These are phyloP conservation scores for Sugiyamaella qingdaonensis DNA, from an alignment of 805 yeast species.

Conservation along the genomic window DNA sequence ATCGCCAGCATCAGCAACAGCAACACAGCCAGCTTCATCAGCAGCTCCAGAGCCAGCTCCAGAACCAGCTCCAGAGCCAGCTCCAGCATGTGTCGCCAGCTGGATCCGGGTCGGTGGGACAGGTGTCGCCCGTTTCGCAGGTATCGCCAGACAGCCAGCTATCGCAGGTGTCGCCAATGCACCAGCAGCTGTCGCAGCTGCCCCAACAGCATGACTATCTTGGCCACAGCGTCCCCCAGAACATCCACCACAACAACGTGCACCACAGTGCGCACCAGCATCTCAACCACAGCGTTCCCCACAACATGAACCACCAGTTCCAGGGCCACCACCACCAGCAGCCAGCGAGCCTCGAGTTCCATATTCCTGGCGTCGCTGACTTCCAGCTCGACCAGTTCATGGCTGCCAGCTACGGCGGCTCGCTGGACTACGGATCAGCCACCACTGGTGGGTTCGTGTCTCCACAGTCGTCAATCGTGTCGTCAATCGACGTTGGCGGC, in stretches of 20 bases:
- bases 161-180: background rate
- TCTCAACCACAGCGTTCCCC: background rate
- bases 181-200: background rate
- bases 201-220: background rate
- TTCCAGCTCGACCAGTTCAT: too few species aligned
- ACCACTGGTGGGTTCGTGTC: slow-evolving; percentile 2
- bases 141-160: too few species aligned
- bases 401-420: too few species aligned
- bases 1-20: too few species aligned
- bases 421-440: background rate
- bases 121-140: too few species aligned
- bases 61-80: too few species aligned
- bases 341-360: too few species aligned
- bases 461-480: slow-evolving; percentile 7
- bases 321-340: background rate
- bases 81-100: background rate
- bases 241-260: background rate
- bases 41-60: too few species aligned
- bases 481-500: background rate
- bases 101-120: background rate
- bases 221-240: background rate
- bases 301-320: background rate
- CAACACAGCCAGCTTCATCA: too few species aligned
- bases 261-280: too few species aligned
- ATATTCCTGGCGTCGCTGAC: too few species aligned